Conservation (phyloP, 129 eudicot species). For the Saposhnikovia divaricata region DNA sequence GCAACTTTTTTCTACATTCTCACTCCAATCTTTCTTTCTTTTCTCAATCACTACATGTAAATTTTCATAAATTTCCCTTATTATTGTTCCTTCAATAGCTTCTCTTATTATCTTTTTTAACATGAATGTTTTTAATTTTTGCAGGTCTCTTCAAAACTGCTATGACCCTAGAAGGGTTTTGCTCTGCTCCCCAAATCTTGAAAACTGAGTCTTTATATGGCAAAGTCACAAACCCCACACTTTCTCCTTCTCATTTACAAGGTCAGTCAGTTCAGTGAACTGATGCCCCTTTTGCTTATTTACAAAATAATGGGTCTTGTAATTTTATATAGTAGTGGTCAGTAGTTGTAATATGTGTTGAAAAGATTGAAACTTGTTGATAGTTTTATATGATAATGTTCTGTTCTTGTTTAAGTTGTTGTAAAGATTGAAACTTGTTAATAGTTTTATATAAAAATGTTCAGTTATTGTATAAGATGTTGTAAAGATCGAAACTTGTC, state of each 20-base stretch:
- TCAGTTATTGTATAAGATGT: background rate
- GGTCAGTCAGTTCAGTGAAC: conserved; percentile 31
- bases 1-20: conserved; percentile 32
- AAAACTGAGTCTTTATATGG: conserved; percentile 25
- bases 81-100: background rate
- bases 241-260: conserved; percentile 84
- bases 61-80: conserved; percentile 5
- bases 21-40: conserved; percentile 28
- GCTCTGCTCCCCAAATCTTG: conserved; percentile 58
- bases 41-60: conserved; percentile 35
- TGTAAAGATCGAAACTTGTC: background rate
- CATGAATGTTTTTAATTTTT: background rate
- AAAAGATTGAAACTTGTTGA: conserved; percentile 1
- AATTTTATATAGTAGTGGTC: background rate
- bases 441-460: background rate
- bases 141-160: conserved; percentile 42
- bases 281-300: conserved; percentile 17
- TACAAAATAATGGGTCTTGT: background rate
- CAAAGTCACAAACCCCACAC: conserved; percentile 84
- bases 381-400: background rate
- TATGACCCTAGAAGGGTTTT: conserved; percentile 63
- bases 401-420: background rate
- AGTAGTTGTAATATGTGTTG: background rate
- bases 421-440: background rate
- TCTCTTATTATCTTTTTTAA: background rate